Evolutionary conservation across 1,284 basidiomycete genomes (phyloP).

Genomic region (Volvariella surrecta): DNA sequence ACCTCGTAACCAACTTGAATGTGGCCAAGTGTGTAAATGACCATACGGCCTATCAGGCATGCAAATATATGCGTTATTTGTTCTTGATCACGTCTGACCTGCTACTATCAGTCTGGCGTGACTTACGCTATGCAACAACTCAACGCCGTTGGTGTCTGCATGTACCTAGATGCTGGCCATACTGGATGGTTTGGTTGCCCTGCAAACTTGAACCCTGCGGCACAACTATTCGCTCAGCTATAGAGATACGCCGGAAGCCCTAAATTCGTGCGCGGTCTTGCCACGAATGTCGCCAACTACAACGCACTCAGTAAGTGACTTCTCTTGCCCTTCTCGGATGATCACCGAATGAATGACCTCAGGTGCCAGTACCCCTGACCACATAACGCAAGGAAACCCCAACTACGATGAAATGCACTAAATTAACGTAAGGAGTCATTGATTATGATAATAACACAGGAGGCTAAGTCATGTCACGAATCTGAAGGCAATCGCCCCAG

Average conservation of each 20-base stretch:
- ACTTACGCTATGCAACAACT: conserved; percentile 52
- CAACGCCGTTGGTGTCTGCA: conserved; percentile 44
- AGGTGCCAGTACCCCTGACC: conserved; percentile 43
- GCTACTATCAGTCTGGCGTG: conserved; percentile 27
- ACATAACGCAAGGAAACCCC: conserved; percentile 46
- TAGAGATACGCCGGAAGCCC: conserved; percentile 43
- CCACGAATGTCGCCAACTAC: conserved; percentile 62
- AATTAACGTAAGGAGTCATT: conserved; percentile 34
- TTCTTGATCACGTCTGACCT: background rate
- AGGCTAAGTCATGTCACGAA: conserved; percentile 1
- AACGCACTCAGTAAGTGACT: conserved; percentile 36
- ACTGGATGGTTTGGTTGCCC: conserved; percentile 64
- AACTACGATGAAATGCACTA: conserved; percentile 59
- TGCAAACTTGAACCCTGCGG: conserved; percentile 51
- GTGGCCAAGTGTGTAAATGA: conserved; percentile 47
- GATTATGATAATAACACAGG: background rate
- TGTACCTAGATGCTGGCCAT: conserved; percentile 58
- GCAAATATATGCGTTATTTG: background rate
- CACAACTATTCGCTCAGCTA: conserved; percentile 42
- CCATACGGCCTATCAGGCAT: conserved; percentile 39
- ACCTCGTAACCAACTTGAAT: conserved; percentile 54
- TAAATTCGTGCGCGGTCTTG: conserved; percentile 47
- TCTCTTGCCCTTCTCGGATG: background rate
- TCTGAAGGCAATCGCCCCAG: conserved; percentile 37
- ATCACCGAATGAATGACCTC: background rate